Percentiles rank a stretch among this genome's conserved stretches.
These are phyloP conservation scores for Penicillium corylophilum DNA, from an alignment of 2,329 filamentous ascomycete species.

Conservation along the genomic window DNA sequence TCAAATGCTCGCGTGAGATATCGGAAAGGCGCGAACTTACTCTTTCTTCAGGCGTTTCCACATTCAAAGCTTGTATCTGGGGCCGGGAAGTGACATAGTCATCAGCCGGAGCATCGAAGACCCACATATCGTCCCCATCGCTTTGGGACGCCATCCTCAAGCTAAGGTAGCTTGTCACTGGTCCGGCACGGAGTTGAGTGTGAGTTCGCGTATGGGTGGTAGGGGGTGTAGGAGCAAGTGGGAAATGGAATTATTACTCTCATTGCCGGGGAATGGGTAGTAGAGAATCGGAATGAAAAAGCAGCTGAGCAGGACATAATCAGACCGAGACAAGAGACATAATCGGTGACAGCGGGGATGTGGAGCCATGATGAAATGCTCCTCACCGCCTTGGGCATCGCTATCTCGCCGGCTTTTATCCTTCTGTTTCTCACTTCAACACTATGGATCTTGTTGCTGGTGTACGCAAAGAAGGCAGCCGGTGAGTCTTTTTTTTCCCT, in stretches of 20 bases:
- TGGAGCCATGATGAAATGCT: constrained; percentile 18
- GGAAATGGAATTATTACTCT: constrained; percentile 6
- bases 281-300: neutral
- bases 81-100: constrained; percentile 11
- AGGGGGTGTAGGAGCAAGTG: neutral
- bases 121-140: constrained; percentile 2
- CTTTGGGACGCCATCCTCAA: constrained; percentile 23
- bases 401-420: neutral
- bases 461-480: constrained; percentile 84
- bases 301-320: constrained; percentile 15
- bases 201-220: constrained; percentile 4
- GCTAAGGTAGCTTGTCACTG: constrained; percentile 7
- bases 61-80: constrained; percentile 30
- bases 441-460: constrained; percentile 90
- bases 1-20: constrained; percentile 10
- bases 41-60: constrained; percentile 33
- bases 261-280: constrained; percentile 16
- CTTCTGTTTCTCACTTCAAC: constrained; percentile 2
- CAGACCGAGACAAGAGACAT: constrained; percentile 9
- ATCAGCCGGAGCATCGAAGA: constrained; percentile 8
- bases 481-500: constrained; percentile 44
- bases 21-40: constrained; percentile 28
- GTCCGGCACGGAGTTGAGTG: constrained; percentile 2
- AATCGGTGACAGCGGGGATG: constrained; percentile 16
- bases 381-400: constrained; percentile 7